phyloP scores from a whole-genome alignment of 306 rosid species.

The Rubus idaeus region DNA sequence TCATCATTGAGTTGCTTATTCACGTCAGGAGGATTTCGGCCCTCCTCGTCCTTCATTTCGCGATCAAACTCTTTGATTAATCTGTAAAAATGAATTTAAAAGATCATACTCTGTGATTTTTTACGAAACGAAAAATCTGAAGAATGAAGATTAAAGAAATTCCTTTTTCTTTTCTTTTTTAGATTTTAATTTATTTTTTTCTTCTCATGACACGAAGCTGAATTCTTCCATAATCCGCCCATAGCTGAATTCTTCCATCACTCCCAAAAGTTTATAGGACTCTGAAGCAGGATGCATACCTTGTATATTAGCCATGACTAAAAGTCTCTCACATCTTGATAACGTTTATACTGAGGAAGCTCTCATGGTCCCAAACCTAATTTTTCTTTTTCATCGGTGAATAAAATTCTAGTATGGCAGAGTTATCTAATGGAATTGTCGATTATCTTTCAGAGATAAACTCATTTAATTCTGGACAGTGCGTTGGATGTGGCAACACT shows the following conservation, averaged over 20 bases:
- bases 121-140: slow-evolving; percentile 4
- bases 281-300: not conserved
- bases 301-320: not conserved
- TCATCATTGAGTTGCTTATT: slow-evolving; percentile 96
- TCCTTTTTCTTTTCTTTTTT: not conserved
- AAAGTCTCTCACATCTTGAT: not conserved
- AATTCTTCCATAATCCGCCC: not conserved
- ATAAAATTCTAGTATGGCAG: no score
- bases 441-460: not conserved
- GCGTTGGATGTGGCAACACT: not conserved
- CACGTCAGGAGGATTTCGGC: slow-evolving; percentile 77
- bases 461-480: not conserved
- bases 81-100: slow-evolving; percentile 40
- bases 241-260: not conserved
- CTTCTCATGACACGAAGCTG: not conserved
- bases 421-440: not conserved
- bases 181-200: no score
- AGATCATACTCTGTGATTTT: not conserved
- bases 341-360: not conserved
- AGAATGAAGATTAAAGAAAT: slow-evolving; percentile 12
- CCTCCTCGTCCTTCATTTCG: slow-evolving; percentile 88
- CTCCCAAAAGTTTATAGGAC: not conserved
- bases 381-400: not conserved
- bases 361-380: not conserved
- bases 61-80: slow-evolving; percentile 93